These are phyloP conservation scores for Claviceps sp. DNA, from an alignment of 2,329 filamentous ascomycete species.

Conservation along the genomic window DNA sequence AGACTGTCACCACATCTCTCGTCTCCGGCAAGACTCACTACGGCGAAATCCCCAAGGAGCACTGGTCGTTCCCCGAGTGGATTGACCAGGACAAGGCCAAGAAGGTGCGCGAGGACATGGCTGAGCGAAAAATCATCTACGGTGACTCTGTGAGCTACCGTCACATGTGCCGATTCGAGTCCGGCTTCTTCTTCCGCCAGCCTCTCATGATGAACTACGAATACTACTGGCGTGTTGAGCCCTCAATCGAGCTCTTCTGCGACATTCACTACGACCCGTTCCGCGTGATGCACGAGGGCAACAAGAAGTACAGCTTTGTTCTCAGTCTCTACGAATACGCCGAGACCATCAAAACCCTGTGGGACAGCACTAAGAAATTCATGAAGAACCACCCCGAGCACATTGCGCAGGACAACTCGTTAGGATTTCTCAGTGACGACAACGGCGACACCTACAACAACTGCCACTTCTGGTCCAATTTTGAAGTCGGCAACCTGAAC, in stretches of 20 bases:
- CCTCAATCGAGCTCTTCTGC: constrained; percentile 90
- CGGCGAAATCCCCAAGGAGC: constrained; percentile 75
- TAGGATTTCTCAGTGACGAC: constrained; percentile 87
- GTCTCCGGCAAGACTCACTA: constrained; percentile 91
- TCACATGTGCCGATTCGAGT: constrained; percentile 99
- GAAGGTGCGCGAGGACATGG: constrained; percentile 89
- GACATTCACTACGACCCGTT: constrained; percentile 94
- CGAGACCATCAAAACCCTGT: constrained; percentile 90
- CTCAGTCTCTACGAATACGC: constrained; percentile 92
- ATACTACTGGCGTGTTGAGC: constrained; percentile 99
- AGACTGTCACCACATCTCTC: constrained; percentile 74
- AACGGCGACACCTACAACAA: constrained; percentile 87
- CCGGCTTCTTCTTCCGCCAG: constrained; percentile 98
- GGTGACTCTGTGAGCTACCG: constrained; percentile 94
- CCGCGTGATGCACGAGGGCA: constrained; percentile 88
- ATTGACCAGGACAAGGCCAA: constrained; percentile 91
- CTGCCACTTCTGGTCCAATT: constrained; percentile 99
- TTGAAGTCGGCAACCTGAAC: constrained; percentile 85
- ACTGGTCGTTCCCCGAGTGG: constrained; percentile 94
- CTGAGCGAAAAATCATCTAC: constrained; percentile 89
- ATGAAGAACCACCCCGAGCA: constrained; percentile 84
- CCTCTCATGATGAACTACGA: constrained; percentile 89
- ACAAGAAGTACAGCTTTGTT: constrained; percentile 97
- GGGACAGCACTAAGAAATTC: constrained; percentile 92
- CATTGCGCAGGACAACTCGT: constrained; percentile 68